Evolutionary conservation across 352 stramenopile genomes (phyloP), one percentile per base, ranked within the genome.

Genomic region (Globisporangium echinulatum): DNA sequence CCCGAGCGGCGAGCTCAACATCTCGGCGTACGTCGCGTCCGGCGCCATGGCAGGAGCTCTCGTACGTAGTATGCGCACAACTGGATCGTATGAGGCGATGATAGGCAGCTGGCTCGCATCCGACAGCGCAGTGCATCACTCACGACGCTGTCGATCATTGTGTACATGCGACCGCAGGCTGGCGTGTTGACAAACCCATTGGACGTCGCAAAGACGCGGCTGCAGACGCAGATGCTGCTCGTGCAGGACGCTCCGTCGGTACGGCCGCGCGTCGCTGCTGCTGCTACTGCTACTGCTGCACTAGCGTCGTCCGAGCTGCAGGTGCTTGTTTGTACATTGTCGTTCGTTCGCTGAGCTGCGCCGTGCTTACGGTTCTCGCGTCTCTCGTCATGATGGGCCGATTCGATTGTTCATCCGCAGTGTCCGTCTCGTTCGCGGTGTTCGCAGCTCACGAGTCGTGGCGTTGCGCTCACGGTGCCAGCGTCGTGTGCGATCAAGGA

Each of bases 191-290:
- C 97, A 25, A 99, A 96, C 55, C 97, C 97, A 19, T 77, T 99
- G 60, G 97, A 99, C 83, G 93, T 99, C 39, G 90, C 98, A 54
- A 99, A 99, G 78, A 99, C 97, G 15, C 77, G 90, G 52, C 77
- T 99, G 66, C 96, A 99, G 75, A 99, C 95, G 25, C 96, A 99
- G 64, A 77, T 81, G 51, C 75, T 90, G 70, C 61, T 88, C 59
- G 44, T 88, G 8, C 61, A 77, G 56, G 76, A 87, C 62, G 74
- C 87, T 64, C 49, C 69, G 54, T 77, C 69, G 75, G 82, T 91
- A 81, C 61, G 75, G 66, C 64, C 40, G 33, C 67, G 71, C 37
- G 49, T 47, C 25, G 55, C 38, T 39, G 14, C 56, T 54, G 50
- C 60, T 50, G 56, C 70, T 49, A 58, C 59, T 63, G 59, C 54